Conservation (phyloP, 108 stramenopile genomes). For the Pseudonitzschia pungens region DNA sequence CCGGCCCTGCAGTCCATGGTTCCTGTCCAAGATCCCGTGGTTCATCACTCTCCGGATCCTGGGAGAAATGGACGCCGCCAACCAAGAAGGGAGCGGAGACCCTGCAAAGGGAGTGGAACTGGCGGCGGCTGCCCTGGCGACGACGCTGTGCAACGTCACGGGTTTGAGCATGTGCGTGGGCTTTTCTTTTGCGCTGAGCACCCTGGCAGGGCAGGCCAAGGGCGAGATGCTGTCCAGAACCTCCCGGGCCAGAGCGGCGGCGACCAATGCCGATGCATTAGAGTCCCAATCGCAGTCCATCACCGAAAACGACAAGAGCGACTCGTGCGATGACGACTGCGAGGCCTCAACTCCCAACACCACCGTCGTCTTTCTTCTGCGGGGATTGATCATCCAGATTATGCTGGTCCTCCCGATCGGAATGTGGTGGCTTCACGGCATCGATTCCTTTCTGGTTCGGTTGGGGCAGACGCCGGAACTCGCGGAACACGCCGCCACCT, state of each 20-base stretch:
- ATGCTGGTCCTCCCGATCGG: conserved; percentile 49
- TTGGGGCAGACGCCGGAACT: conserved; percentile 53
- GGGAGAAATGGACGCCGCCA: conserved; percentile 27
- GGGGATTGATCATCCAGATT: conserved; percentile 54
- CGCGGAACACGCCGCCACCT: conserved; percentile 44
- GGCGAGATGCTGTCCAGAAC: conserved; percentile 25
- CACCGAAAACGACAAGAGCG: background rate
- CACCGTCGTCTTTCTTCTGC: conserved; percentile 50
- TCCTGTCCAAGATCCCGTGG: conserved; percentile 58
- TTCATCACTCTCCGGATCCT: conserved; percentile 55
- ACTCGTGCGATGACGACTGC: background rate
- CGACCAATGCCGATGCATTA: background rate
- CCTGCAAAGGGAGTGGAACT: conserved; percentile 30
- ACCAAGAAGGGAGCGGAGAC: background rate
- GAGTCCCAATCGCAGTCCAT: background rate
- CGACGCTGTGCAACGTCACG: conserved; percentile 67
- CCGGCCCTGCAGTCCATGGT: conserved; percentile 37
- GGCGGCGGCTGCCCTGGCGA: conserved; percentile 67
- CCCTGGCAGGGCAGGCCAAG: conserved; percentile 41
- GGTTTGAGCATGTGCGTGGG: conserved; percentile 63
- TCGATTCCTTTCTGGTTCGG: conserved; percentile 34
- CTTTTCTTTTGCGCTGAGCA: conserved; percentile 49
- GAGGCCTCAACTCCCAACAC: conserved; percentile 14
- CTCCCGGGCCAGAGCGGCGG: background rate
- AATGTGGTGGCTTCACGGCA: conserved; percentile 55